Evolutionary conservation across 2,329 filamentous ascomycete species (phyloP).

Genomic region (Penicillium sp.): DNA sequence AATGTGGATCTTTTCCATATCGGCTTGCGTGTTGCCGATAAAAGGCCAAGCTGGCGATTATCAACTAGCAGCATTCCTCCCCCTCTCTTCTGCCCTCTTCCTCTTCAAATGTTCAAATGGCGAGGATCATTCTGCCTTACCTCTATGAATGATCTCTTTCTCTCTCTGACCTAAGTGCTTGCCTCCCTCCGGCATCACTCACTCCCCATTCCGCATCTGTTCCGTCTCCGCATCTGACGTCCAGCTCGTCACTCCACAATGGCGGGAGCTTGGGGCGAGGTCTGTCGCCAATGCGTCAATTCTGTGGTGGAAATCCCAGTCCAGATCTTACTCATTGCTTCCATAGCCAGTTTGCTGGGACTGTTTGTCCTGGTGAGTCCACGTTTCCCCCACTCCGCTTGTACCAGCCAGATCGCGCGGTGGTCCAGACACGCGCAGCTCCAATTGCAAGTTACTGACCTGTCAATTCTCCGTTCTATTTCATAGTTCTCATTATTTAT

Average conservation of each 20-base stretch:
- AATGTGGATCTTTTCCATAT: slow-evolving; percentile 12
- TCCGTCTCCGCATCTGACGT: slow-evolving; percentile 3
- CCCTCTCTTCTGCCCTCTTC: not conserved
- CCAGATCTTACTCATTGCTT: slow-evolving; percentile 28
- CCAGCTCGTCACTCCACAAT: slow-evolving; percentile 19
- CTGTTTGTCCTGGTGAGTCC: slow-evolving; percentile 35
- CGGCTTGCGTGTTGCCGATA: slow-evolving; percentile 22
- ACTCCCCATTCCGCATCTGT: slow-evolving; percentile 8
- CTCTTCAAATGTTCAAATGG: not conserved
- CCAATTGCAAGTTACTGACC: slow-evolving; percentile 1
- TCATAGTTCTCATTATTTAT: slow-evolving; percentile 64
- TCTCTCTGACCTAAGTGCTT: slow-evolving; percentile 11
- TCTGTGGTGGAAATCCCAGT: slow-evolving; percentile 29
- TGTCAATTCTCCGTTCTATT: not conserved
- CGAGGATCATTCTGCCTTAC: not conserved
- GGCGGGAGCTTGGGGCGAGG: slow-evolving; percentile 26
- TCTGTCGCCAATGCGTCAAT: slow-evolving; percentile 35
- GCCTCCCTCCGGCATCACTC: slow-evolving; percentile 13
- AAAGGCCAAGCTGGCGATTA: slow-evolving; percentile 30
- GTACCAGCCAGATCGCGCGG: not conserved
- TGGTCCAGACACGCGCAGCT: not conserved
- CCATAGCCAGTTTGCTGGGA: slow-evolving; percentile 30
- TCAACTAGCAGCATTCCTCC: slow-evolving; percentile 6
- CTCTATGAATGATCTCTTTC: slow-evolving; percentile 1
- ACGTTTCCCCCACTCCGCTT: not conserved